Conservation (phyloP, 2,329 filamentous ascomycete genomes). For the Stagonosporopsis cucurbitacearum region DNA sequence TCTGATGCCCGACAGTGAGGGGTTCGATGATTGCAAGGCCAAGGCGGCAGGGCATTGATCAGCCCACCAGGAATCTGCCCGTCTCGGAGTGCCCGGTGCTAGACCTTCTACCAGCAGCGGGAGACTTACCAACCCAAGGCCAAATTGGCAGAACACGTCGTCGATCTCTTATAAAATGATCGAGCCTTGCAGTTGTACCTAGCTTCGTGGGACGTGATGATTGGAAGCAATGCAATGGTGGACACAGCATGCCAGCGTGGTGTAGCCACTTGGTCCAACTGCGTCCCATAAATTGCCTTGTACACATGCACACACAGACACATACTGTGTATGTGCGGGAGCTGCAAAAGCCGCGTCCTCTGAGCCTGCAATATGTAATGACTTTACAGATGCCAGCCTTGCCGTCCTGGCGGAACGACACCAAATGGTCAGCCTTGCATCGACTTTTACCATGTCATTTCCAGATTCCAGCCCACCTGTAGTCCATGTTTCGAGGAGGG, state of each 20-base stretch:
- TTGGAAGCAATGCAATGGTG: background rate
- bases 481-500: background rate
- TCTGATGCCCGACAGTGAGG: constrained; percentile 8
- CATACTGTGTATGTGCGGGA: background rate
- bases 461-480: background rate
- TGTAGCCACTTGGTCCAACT: background rate
- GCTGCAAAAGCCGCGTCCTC: background rate
- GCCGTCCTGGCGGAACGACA: background rate
- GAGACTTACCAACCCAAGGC: background rate
- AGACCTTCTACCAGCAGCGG: background rate
- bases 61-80: background rate
- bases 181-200: constrained; percentile 1
- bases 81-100: constrained; percentile 11
- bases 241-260: background rate
- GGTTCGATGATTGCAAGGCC: background rate
- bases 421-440: constrained; percentile 5
- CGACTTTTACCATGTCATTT: background rate
- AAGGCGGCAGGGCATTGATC: constrained; percentile 3
- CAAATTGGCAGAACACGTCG: background rate
- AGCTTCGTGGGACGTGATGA: background rate
- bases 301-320: background rate
- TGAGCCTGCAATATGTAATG: background rate
- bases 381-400: background rate
- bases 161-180: constrained; percentile 3
- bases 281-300: background rate